phyloP scores from a whole-genome alignment of 306 rosid species.

The Cicer chorassanicum region DNA sequence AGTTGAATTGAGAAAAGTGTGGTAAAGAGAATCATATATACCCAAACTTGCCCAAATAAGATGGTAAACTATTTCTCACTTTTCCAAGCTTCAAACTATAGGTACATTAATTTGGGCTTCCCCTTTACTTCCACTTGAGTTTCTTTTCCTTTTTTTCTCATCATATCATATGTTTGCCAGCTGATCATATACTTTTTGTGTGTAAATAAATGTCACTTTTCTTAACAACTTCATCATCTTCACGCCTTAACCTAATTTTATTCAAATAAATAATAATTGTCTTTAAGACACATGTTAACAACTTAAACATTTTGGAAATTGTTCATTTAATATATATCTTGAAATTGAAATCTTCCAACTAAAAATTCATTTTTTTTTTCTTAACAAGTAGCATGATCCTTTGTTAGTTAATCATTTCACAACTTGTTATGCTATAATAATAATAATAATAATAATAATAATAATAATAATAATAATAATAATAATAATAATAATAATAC shows the following conservation, averaged over 20 bases:
- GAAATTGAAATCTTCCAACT: no score
- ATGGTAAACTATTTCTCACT: slow-evolving; percentile 29
- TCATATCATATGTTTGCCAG: slow-evolving; percentile 12
- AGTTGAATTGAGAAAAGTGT: slow-evolving; percentile 39
- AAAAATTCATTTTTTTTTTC: no score
- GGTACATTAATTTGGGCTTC: slow-evolving; percentile 36
- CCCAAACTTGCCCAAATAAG: slow-evolving; percentile 45
- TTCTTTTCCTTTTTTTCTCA: slow-evolving; percentile 43
- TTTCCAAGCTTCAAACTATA: slow-evolving; percentile 45
- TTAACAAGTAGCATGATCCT: no score
- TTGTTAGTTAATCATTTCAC: no score
- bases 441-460: no score
- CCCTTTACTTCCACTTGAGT: slow-evolving; percentile 37
- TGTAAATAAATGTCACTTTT: slow-evolving; percentile 21
- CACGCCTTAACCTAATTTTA: slow-evolving; percentile 35
- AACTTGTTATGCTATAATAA: no score
- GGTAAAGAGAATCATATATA: slow-evolving; percentile 34
- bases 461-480: no score
- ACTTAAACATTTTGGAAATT: no score
- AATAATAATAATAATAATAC: no score
- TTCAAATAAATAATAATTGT: not conserved
- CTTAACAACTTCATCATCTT: slow-evolving; percentile 28
- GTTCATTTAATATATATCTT: no score
- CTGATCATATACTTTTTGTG: slow-evolving; percentile 28
- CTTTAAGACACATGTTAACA: no score